Conservation (phyloP, 805 yeast species). For the Kodamaea nitidulidarum region DNA sequence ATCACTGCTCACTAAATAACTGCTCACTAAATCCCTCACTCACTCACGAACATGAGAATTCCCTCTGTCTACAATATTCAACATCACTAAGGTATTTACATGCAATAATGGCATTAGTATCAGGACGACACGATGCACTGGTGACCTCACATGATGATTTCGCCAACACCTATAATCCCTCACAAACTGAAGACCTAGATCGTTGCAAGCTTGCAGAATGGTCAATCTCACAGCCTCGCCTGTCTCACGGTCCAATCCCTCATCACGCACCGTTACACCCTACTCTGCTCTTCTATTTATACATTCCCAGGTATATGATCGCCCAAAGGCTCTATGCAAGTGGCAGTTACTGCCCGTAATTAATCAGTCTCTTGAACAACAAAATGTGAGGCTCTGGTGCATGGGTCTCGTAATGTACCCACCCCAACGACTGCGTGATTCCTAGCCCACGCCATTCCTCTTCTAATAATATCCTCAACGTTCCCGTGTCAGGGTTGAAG, state of each 20-base stretch:
- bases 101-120: too few relatives aligned
- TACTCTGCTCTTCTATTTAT: conserved; percentile 1
- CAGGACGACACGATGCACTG: too few relatives aligned
- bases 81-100: too few relatives aligned
- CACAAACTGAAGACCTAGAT: too few relatives aligned
- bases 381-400: conserved; percentile 97
- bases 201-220: too few relatives aligned
- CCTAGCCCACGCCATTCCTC: conserved; percentile 99
- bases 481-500: conserved; percentile 90
- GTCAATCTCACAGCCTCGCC: too few relatives aligned
- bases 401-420: conserved; percentile 98
- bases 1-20: too few relatives aligned
- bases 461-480: conserved; percentile 82
- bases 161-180: too few relatives aligned
- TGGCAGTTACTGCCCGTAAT: conserved; percentile 40
- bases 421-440: conserved; percentile 93
- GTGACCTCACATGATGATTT: too few relatives aligned
- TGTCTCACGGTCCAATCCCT: neutral
- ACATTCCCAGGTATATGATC: conserved; percentile 3
- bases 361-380: conserved; percentile 66
- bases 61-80: too few relatives aligned
- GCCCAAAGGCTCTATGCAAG: conserved; percentile 3
- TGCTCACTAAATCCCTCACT: too few relatives aligned
- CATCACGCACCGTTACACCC: neutral
- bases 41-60: too few relatives aligned